These are phyloP conservation scores for Macrolepiota fuliginosa DNA, from an alignment of 768 basidiomycete species.

Conservation along the genomic window DNA sequence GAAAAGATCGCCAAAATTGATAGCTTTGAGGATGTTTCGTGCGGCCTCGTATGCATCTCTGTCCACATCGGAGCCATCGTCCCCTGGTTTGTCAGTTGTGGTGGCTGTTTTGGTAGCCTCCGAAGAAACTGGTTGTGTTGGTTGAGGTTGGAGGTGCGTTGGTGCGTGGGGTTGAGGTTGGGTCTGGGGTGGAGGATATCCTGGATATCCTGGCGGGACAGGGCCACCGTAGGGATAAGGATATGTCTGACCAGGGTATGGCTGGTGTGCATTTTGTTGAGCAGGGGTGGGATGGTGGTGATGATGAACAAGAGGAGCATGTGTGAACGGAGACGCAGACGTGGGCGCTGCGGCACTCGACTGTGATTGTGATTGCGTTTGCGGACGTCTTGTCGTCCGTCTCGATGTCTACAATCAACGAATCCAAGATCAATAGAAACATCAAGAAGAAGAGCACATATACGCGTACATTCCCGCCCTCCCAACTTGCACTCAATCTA, in stretches of 20 bases:
- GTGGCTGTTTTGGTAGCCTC: conserved; percentile 14
- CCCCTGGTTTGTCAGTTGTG: conserved; percentile 25
- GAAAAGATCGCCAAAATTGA: conserved; percentile 63
- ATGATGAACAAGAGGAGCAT: conserved; percentile 45
- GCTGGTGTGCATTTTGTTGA: conserved; percentile 20
- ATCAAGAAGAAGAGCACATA: conserved; percentile 5
- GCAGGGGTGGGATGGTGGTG: conserved; percentile 25
- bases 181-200: conserved; percentile 23
- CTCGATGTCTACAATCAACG: conserved; percentile 56
- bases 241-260: conserved; percentile 38
- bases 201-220: conserved; percentile 20
- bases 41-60: conserved; percentile 74
- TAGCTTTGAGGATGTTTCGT: conserved; percentile 73
- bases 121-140: conserved; percentile 10
- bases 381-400: conserved; percentile 78
- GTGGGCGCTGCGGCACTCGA: conserved; percentile 18
- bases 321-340: conserved; percentile 57
- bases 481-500: conserved; percentile 72
- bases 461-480: conserved; percentile 70
- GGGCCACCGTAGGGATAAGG: conserved; percentile 33
- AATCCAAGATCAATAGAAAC: neutral
- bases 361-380: conserved; percentile 43
- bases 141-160: conserved; percentile 15
- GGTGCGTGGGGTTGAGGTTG: conserved; percentile 22
- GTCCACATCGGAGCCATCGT: conserved; percentile 26